Conservation (phyloP, 1,284 basidiomycete species). For the Heimioporus retisporus region DNA sequence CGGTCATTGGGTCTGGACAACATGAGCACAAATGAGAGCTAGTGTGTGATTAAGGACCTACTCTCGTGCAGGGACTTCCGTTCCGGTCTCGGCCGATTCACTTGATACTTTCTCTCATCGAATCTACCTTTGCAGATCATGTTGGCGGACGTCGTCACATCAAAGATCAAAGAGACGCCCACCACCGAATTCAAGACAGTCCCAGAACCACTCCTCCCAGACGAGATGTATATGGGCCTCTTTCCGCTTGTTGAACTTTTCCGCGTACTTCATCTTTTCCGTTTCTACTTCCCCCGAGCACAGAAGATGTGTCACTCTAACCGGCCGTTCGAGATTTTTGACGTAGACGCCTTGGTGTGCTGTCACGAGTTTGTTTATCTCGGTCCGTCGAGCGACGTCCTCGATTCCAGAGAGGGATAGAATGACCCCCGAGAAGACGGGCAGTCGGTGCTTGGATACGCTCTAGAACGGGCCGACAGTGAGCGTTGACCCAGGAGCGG, state of each 20-base stretch:
- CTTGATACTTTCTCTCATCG: conserved; percentile 66
- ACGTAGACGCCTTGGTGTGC: conserved; percentile 67
- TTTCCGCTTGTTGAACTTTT: conserved; percentile 71
- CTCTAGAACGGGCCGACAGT: conserved; percentile 50
- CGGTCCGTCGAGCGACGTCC: conserved; percentile 59
- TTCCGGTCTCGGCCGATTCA: conserved; percentile 67
- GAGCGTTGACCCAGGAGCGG: conserved; percentile 32
- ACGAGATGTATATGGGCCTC: conserved; percentile 78
- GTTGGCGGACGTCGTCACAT: neutral
- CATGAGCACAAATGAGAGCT: conserved; percentile 1
- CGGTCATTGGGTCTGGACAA: conserved; percentile 27
- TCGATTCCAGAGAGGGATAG: conserved; percentile 77
- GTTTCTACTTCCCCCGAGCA: conserved; percentile 59
- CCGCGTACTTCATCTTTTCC: conserved; percentile 77
- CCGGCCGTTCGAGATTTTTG: conserved; percentile 73
- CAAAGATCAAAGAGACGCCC: conserved; percentile 19
- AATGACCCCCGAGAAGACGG: conserved; percentile 70
- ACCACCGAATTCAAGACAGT: conserved; percentile 78
- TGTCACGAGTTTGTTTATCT: conserved; percentile 67
- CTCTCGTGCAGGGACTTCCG: conserved; percentile 51
- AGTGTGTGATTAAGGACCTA: conserved; percentile 25
- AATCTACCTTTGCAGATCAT: conserved; percentile 49
- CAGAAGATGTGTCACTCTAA: conserved; percentile 74
- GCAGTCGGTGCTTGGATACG: conserved; percentile 65
- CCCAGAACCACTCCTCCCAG: conserved; percentile 92